These are phyloP conservation scores for Trichoderma sp. DNA, from an alignment of 2,329 filamentous ascomycete genomes.

Conservation along the genomic window DNA sequence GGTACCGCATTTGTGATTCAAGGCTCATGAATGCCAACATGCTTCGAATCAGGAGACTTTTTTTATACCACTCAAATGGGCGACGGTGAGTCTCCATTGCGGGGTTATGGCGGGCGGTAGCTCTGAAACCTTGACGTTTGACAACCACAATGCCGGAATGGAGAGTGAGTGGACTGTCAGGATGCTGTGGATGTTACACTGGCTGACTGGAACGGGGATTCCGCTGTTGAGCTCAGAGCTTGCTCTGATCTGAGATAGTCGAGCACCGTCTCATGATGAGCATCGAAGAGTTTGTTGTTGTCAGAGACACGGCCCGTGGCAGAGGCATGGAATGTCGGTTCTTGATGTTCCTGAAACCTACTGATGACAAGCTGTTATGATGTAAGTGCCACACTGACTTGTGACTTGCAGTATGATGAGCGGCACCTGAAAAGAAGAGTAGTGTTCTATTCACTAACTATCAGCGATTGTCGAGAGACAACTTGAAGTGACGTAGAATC, in stretches of 20 bases:
- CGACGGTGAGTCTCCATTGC: not conserved
- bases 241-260: not conserved
- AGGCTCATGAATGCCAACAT: not conserved
- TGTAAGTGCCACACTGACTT: no score
- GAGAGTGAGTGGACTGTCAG: slow-evolving; percentile 1
- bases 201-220: not conserved
- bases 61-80: not conserved
- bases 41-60: not conserved
- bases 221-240: not conserved
- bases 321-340: no score
- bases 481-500: no score
- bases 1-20: slow-evolving; percentile 19
- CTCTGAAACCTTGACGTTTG: not conserved
- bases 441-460: no score
- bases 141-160: not conserved
- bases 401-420: no score
- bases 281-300: no score
- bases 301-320: no score
- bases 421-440: no score
- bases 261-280: not conserved
- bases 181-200: slow-evolving; percentile 5
- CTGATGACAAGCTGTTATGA: no score
- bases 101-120: not conserved
- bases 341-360: no score
- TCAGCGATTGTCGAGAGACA: no score